phyloP scores from a whole-genome alignment of 2,329 filamentous ascomycete genomes.

The Rhynchosporium agropyri region DNA sequence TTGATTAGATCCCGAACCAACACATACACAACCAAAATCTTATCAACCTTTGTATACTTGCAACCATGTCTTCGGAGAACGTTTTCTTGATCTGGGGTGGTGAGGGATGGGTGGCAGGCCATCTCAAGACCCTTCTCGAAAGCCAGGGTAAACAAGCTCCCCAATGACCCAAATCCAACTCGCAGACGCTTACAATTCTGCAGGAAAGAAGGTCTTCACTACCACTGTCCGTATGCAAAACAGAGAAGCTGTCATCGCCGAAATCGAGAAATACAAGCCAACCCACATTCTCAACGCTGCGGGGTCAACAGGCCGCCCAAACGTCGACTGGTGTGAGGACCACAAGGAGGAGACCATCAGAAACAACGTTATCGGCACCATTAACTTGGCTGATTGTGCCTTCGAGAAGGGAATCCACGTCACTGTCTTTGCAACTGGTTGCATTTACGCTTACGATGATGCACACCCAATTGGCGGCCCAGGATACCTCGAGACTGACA shows the following conservation, averaged over 20 bases:
- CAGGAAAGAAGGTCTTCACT: slow-evolving; percentile 58
- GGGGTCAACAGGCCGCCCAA: slow-evolving; percentile 67
- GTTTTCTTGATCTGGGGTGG: slow-evolving; percentile 68
- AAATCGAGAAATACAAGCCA: slow-evolving; percentile 61
- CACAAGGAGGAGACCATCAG: slow-evolving; percentile 68
- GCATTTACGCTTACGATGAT: slow-evolving; percentile 67
- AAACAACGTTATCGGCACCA: slow-evolving; percentile 66
- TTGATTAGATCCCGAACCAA: slow-evolving; percentile 13
- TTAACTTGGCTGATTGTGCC: slow-evolving; percentile 66
- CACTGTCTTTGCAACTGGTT: slow-evolving; percentile 69
- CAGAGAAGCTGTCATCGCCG: slow-evolving; percentile 56
- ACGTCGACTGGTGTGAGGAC: slow-evolving; percentile 73
- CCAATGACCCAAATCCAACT: neutral
- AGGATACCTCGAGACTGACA: slow-evolving; percentile 63
- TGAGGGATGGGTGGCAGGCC: slow-evolving; percentile 64
- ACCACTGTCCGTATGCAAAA: slow-evolving; percentile 69
- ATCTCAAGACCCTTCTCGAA: slow-evolving; percentile 61
- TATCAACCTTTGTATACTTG: slow-evolving; percentile 8
- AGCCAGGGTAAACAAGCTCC: slow-evolving; percentile 47
- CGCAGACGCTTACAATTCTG: slow-evolving; percentile 20
- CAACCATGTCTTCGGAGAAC: slow-evolving; percentile 36
- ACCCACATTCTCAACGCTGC: slow-evolving; percentile 69
- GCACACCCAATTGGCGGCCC: slow-evolving; percentile 60
- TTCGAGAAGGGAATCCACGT: slow-evolving; percentile 60
- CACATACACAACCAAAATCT: slow-evolving; percentile 15